phyloP scores from a whole-genome alignment of 257 asterid species.

The Fraxinus excelsior region DNA sequence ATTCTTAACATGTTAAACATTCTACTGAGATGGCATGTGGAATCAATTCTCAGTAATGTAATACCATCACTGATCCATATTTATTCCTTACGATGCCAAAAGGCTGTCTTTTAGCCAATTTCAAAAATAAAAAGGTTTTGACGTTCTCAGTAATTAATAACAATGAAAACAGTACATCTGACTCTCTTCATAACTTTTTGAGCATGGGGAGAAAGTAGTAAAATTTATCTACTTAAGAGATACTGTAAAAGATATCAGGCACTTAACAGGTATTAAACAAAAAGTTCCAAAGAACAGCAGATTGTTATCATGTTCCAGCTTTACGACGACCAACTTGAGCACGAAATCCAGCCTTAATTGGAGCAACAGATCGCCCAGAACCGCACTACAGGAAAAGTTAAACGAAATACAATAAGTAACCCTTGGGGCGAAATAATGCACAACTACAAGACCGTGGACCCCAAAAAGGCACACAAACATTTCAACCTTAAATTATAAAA shows the following conservation, averaged over 20 bases:
- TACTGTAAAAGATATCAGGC: not conserved
- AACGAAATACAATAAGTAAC: slow-evolving; percentile 2
- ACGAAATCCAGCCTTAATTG: slow-evolving; percentile 80
- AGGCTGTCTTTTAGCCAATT: too few relatives aligned
- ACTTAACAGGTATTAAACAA: slow-evolving; percentile 16
- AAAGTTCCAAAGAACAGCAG: not conserved
- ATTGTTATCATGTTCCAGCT: slow-evolving; percentile 64
- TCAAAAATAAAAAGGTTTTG: too few relatives aligned
- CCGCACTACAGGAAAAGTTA: slow-evolving; percentile 61
- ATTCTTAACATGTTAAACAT: too few relatives aligned
- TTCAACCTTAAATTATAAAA: too few relatives aligned
- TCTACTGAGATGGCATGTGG: too few relatives aligned
- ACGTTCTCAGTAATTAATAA: too few relatives aligned
- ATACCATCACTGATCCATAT: too few relatives aligned
- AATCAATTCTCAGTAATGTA: too few relatives aligned
- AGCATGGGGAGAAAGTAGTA: not conserved
- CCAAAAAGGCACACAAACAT: too few relatives aligned
- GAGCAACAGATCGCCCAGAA: slow-evolving; percentile 89
- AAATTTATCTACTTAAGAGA: not conserved
- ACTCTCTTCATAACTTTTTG: not conserved
- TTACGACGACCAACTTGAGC: slow-evolving; percentile 91
- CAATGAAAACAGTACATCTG: too few relatives aligned
- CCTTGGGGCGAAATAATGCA: not conserved
- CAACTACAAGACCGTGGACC: too few relatives aligned
- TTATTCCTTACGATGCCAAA: too few relatives aligned